These are phyloP conservation scores for Trypanosomatidae sp. DNA, from an alignment of 208 protist species.

Conservation along the genomic window DNA sequence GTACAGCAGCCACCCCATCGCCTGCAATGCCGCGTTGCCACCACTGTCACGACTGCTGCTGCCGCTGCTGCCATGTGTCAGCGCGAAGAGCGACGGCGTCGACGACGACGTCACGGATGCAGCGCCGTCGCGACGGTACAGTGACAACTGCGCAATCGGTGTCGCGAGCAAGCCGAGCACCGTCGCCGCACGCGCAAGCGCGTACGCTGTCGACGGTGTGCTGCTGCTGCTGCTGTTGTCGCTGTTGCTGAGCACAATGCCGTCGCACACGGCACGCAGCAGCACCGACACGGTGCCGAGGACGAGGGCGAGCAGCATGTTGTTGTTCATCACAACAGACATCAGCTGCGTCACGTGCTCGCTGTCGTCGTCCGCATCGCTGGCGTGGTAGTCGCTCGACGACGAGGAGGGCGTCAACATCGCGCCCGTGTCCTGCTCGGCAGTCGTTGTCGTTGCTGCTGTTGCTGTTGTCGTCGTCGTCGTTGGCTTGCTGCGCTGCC, in stretches of 20 bases:
- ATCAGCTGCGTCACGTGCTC: constrained; percentile 1
- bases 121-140: constrained; percentile 18
- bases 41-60: not conserved
- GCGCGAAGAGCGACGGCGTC: too few species aligned
- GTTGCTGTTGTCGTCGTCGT: not conserved
- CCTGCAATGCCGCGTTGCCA: constrained; percentile 1
- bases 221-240: not conserved
- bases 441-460: not conserved
- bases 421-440: not conserved
- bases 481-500: not conserved
- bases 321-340: constrained; percentile 34
- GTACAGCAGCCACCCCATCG: constrained; percentile 55
- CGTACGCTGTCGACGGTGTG: constrained; percentile 5
- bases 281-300: constrained; percentile 27
- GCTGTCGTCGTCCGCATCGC: not conserved
- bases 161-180: constrained; percentile 28
- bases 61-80: too few species aligned
- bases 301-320: constrained; percentile 45
- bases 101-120: too few species aligned
- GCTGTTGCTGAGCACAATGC: constrained; percentile 1
- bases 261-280: constrained; percentile 34
- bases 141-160: constrained; percentile 44
- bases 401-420: not conserved
- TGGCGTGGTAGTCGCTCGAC: not conserved
- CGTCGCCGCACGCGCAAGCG: constrained; percentile 14